These are phyloP conservation scores for Epichloe scottii DNA, from an alignment of 2,329 filamentous ascomycete genomes.

Conservation along the genomic window DNA sequence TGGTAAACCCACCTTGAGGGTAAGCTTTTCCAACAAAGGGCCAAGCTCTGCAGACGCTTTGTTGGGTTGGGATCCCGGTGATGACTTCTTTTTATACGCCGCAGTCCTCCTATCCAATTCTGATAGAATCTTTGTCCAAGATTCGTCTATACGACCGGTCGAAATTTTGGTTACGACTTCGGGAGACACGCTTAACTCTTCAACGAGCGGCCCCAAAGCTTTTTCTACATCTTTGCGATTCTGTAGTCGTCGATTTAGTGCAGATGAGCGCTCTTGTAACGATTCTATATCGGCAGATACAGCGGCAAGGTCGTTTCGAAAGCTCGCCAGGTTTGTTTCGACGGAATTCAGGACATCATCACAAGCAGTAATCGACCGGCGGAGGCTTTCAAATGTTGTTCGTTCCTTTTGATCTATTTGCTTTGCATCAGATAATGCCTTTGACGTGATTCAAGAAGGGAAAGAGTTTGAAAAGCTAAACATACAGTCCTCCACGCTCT, in stretches of 20 bases:
- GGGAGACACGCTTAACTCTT: constrained; percentile 83
- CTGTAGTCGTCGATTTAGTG: constrained; percentile 72
- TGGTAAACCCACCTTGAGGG: constrained; percentile 49
- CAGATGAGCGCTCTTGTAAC: constrained; percentile 72
- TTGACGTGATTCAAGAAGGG: not conserved
- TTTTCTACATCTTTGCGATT: constrained; percentile 86
- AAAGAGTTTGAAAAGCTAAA: not conserved
- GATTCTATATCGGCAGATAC: constrained; percentile 95
- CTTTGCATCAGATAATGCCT: not conserved
- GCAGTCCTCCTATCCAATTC: constrained; percentile 72
- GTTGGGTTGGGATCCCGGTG: constrained; percentile 46
- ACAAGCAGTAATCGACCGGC: constrained; percentile 78
- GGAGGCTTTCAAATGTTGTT: constrained; percentile 77
- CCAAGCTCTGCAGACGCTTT: constrained; percentile 76
- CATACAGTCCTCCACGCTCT: constrained; percentile 63
- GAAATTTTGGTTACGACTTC: constrained; percentile 72
- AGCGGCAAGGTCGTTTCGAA: constrained; percentile 81
- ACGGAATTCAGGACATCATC: constrained; percentile 90
- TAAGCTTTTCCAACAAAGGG: constrained; percentile 73
- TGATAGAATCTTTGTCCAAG: constrained; percentile 70
- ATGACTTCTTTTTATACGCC: constrained; percentile 51
- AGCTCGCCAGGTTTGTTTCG: constrained; percentile 81
- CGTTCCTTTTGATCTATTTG: constrained; percentile 64
- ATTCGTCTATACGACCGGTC: constrained; percentile 80
- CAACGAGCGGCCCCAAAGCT: constrained; percentile 73